These are phyloP conservation scores for Microbotryum silenes-acaulis DNA, from an alignment of 1,284 basidiomycete genomes.

Conservation along the genomic window DNA sequence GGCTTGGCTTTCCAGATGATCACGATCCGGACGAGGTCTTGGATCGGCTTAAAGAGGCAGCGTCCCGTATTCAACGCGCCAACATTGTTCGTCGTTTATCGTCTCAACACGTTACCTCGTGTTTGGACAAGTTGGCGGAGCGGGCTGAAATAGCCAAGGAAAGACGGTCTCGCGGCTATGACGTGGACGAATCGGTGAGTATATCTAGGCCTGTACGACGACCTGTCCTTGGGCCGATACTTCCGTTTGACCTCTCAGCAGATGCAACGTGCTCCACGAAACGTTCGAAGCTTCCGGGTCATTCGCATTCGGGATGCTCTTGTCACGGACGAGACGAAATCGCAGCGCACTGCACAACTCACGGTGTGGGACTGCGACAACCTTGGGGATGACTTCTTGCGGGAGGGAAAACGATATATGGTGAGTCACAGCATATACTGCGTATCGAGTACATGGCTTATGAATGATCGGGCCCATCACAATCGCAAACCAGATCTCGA, in stretches of 20 bases:
- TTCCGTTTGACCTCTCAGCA: neutral
- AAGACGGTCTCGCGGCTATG: slow-evolving; percentile 47
- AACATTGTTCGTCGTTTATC: slow-evolving; percentile 20
- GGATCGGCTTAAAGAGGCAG: slow-evolving; percentile 54
- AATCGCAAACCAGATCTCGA: slow-evolving; percentile 19
- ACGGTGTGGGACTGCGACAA: slow-evolving; percentile 73
- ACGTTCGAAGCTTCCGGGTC: slow-evolving; percentile 73
- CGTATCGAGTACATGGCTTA: neutral
- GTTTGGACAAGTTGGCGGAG: slow-evolving; percentile 35
- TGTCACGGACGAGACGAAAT: slow-evolving; percentile 45
- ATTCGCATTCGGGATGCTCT: slow-evolving; percentile 64
- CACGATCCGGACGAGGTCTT: slow-evolving; percentile 58
- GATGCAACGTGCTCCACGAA: slow-evolving; percentile 46
- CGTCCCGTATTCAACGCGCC: slow-evolving; percentile 12
- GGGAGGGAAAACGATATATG: slow-evolving; percentile 60
- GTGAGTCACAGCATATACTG: slow-evolving; percentile 43
- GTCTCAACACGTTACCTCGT: neutral
- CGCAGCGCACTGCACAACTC: slow-evolving; percentile 57
- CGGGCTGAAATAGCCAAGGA: slow-evolving; percentile 50
- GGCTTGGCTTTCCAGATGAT: slow-evolving; percentile 39
- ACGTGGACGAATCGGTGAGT: slow-evolving; percentile 45
- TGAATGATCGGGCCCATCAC: neutral
- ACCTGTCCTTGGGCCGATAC: slow-evolving; percentile 11
- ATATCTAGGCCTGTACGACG: slow-evolving; percentile 55
- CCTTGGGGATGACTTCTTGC: slow-evolving; percentile 52